Percentiles rank a stretch among this genome's conserved stretches.
phyloP scores from a whole-genome alignment of 2,329 filamentous ascomycete species.

The Pezicula carpinea region DNA sequence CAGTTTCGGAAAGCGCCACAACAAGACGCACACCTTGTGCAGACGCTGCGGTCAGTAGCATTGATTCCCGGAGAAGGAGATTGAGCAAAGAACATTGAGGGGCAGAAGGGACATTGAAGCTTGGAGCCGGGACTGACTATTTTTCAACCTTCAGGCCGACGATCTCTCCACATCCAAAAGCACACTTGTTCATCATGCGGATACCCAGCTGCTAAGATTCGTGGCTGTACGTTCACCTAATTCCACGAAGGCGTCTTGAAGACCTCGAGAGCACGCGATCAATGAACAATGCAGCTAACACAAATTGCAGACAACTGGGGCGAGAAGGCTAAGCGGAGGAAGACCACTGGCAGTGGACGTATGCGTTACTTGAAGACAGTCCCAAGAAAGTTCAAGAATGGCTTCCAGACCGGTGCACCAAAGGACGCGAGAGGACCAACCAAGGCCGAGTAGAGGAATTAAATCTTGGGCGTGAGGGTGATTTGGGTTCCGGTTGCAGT shows the following conservation, averaged over 20 bases:
- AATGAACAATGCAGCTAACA: conserved; percentile 64
- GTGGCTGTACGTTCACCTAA: conserved; percentile 79
- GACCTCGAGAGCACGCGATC: conserved; percentile 59
- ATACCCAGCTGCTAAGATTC: conserved; percentile 94
- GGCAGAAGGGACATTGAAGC: conserved; percentile 3
- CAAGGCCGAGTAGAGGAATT: conserved; percentile 31
- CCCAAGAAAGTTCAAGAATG: conserved; percentile 93
- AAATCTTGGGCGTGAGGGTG: conserved; percentile 28
- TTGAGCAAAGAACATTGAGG: neutral
- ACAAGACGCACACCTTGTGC: conserved; percentile 32
- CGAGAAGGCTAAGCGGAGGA: conserved; percentile 99
- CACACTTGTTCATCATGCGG: conserved; percentile 93
- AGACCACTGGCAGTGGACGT: conserved; percentile 96
- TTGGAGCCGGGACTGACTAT: conserved; percentile 18
- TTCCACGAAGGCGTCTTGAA: conserved; percentile 14
- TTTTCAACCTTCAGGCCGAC: conserved; percentile 61
- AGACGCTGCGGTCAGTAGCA: conserved; percentile 31
- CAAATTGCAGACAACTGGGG: conserved; percentile 93
- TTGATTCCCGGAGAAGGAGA: conserved; percentile 22
- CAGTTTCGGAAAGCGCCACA: conserved; percentile 29
- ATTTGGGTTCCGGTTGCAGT: conserved; percentile 29
- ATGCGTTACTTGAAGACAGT: conserved; percentile 93
- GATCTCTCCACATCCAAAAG: conserved; percentile 99
- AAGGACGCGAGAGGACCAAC: conserved; percentile 72
- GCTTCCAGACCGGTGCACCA: conserved; percentile 87